A percentile compares a stretch with the other conserved stretches of the same genome.
These are phyloP conservation scores for Cetradonia linearis DNA, from an alignment of 495 filamentous ascomycete genomes.

Conservation along the genomic window DNA sequence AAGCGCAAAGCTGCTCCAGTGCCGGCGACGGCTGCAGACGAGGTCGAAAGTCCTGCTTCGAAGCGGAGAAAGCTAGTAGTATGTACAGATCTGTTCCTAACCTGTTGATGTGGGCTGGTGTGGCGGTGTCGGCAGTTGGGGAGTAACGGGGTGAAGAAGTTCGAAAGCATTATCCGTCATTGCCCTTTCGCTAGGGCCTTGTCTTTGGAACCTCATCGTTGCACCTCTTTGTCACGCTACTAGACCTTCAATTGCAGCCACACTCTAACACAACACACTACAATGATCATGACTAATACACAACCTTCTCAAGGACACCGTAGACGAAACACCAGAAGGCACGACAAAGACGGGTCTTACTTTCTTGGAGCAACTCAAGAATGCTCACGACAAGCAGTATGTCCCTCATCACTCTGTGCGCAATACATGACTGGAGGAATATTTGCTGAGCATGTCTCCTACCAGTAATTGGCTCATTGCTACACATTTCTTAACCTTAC, in stretches of 20 bases:
- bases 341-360: slow-evolving; percentile 57
- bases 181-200: slow-evolving; percentile 26
- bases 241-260: slow-evolving; percentile 11
- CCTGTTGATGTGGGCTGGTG: slow-evolving; percentile 1
- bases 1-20: slow-evolving; percentile 53
- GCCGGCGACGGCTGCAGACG: slow-evolving; percentile 32
- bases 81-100: slow-evolving; percentile 28
- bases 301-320: slow-evolving; percentile 15
- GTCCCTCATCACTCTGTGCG: slow-evolving; percentile 20
- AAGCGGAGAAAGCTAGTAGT: slow-evolving; percentile 53
- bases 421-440: not conserved
- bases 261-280: slow-evolving; percentile 10
- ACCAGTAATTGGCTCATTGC: slow-evolving; percentile 47
- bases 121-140: slow-evolving; percentile 19
- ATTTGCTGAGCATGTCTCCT: slow-evolving; percentile 36
- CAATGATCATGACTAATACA: slow-evolving; percentile 11
- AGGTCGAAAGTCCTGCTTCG: slow-evolving; percentile 37
- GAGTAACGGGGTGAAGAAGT: slow-evolving; percentile 17
- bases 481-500: slow-evolving; percentile 59
- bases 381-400: slow-evolving; percentile 64
- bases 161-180: slow-evolving; percentile 17
- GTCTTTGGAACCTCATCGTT: slow-evolving; percentile 20
- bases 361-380: slow-evolving; percentile 54
- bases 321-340: slow-evolving; percentile 47
- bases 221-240: slow-evolving; percentile 16